Percentiles rank a stretch among this genome's conserved stretches.
Evolutionary conservation across 2,329 filamentous ascomycete genomes (phyloP).

Genomic region (Ophiostoma ulmi): DNA sequence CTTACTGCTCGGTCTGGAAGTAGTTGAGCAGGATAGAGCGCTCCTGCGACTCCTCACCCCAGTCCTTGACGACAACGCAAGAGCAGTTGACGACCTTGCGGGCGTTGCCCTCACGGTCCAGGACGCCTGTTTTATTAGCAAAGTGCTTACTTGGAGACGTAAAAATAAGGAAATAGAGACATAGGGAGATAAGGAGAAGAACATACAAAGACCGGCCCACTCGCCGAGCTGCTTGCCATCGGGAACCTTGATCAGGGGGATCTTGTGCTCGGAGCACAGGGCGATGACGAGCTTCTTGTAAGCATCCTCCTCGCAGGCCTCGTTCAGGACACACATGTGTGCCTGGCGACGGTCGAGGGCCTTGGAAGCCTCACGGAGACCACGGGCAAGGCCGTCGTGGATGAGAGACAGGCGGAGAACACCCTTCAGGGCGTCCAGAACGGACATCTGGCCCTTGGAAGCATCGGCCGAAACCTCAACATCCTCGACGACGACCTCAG

Average conservation of each 20-base stretch:
- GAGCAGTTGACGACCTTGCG: slow-evolving; percentile 99
- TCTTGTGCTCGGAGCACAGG: slow-evolving; percentile 99
- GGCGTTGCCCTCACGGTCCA: slow-evolving; percentile 98
- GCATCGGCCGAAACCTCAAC: slow-evolving; percentile 94
- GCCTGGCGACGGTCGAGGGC: slow-evolving; percentile 97
- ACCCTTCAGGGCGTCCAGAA: slow-evolving; percentile 97
- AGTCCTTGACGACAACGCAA: slow-evolving; percentile 99
- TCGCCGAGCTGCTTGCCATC: slow-evolving; percentile 99
- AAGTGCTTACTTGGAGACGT: not conserved
- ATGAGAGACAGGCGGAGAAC: slow-evolving; percentile 97
- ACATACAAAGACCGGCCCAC: slow-evolving; percentile 95
- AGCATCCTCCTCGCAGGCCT: slow-evolving; percentile 99
- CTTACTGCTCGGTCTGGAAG: slow-evolving; percentile 88
- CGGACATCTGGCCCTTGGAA: slow-evolving; percentile 90
- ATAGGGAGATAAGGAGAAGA: slow-evolving; percentile 34
- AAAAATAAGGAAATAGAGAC: not conserved
- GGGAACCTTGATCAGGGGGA: slow-evolving; percentile 98
- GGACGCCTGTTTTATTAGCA: slow-evolving; percentile 62
- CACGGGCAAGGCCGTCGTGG: slow-evolving; percentile 98
- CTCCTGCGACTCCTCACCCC: slow-evolving; percentile 99
- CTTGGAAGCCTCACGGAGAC: slow-evolving; percentile 97
- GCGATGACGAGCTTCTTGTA: slow-evolving; percentile 99
- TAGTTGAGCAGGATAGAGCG: slow-evolving; percentile 99
- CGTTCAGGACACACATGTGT: slow-evolving; percentile 99
- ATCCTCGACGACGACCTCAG: slow-evolving; percentile 70